Conservation (phyloP, 345 rosid species). For the Theobroma cacao region DNA sequence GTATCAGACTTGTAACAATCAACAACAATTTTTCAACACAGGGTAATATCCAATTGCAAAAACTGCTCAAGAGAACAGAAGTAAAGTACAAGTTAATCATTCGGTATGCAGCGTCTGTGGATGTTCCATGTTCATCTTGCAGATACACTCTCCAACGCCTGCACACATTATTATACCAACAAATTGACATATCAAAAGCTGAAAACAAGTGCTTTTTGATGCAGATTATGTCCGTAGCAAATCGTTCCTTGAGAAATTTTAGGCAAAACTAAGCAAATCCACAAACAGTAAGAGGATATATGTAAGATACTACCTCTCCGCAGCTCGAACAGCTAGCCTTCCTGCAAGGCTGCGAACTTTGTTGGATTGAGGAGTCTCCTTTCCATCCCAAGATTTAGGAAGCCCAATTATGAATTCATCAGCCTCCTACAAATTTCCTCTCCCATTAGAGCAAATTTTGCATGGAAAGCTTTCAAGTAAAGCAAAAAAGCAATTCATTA, state of each 20-base stretch:
- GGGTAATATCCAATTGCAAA: background rate
- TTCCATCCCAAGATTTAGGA: slow-evolving; percentile 76
- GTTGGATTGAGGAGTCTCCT: slow-evolving; percentile 78
- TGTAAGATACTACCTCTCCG: slow-evolving; percentile 49
- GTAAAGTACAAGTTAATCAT: slow-evolving; percentile 71
- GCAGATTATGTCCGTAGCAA: background rate
- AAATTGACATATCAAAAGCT: background rate
- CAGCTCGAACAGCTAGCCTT: slow-evolving; percentile 74
- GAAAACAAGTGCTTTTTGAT: background rate
- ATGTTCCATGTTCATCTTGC: slow-evolving; percentile 83
- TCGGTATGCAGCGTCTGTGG: slow-evolving; percentile 55
- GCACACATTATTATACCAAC: slow-evolving; percentile 13
- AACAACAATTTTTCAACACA: background rate
- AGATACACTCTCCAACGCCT: slow-evolving; percentile 95
- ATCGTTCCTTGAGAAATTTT: background rate
- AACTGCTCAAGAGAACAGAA: background rate
- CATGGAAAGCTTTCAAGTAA: background rate
- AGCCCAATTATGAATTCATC: slow-evolving; percentile 87
- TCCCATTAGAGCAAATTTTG: background rate
- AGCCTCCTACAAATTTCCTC: slow-evolving; percentile 47
- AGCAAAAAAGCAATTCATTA: background rate
- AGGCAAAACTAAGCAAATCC: background rate
- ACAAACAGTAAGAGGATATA: background rate
- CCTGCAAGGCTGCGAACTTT: slow-evolving; percentile 84
- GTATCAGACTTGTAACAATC: background rate